Evolutionary conservation across 1,139 yeast genomes (phyloP), one percentile per base, ranked within the genome.

Genomic region (Kodamaea arcana): DNA sequence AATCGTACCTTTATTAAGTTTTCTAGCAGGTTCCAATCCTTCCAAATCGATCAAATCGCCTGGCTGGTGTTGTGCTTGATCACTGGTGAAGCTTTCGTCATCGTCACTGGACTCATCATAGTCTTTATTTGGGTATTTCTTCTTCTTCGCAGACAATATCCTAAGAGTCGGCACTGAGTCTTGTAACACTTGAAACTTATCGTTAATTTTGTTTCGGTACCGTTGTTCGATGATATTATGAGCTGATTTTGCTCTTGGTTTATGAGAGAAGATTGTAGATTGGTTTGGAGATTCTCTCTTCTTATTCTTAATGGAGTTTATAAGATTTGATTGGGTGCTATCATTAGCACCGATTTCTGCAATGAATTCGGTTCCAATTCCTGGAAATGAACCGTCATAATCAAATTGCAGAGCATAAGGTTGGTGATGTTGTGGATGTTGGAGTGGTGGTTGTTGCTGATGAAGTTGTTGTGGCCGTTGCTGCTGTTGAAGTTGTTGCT

Each of bases 151-250:
- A 23, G 65, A 57, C 7, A 54, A 55, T 8, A 60, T 53, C 31
- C 69, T 48, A 21, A 69, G 55, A 3, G 71, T 65, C 10, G 75
- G 75, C 14, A 69, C 75, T 15, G 63, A 52, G 33, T 62, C 52
- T 43, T 65, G 72, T 27, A 69, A 56, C 13, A 65, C 62, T 17
- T 58, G 58, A 45, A 69, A 68, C 44, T 66, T 65, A 45, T 67
- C 72, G 44, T 68, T 69, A 40, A 69, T 68, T 41, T 66, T 68
- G 49, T 69, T 67, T 37, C 75, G 48, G 48, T 68, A 68, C 35
- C 75, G 44, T 45, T 69, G 75, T 42, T 69, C 75, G 35, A 69
- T 67, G 4, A 69, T 62, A 40, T 68, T 69, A 50, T 69, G 75
- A 4, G 72, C 62, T 1, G 68, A 61, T 36, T 60, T 62, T 21